phyloP scores from a whole-genome alignment of 768 basidiomycete genomes.

The Boletus barrowsii region DNA sequence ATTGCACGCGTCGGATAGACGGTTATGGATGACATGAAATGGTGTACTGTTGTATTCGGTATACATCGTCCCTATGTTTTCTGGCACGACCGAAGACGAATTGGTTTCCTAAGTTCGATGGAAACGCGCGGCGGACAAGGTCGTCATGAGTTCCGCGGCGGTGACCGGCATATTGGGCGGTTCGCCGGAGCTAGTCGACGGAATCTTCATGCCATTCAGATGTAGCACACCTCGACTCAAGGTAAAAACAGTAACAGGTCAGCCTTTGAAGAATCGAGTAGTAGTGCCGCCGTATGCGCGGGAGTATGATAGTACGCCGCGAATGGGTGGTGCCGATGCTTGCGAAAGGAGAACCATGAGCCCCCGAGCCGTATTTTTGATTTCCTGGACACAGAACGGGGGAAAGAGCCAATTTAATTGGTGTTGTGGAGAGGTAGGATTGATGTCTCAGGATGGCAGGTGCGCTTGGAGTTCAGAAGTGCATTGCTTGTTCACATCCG shows the following conservation, averaged over 20 bases:
- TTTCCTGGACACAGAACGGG: background rate
- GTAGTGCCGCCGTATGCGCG: background rate
- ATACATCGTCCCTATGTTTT: background rate
- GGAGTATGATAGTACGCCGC: background rate
- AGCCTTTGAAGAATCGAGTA: background rate
- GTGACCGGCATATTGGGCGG: too few species aligned
- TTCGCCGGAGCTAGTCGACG: background rate
- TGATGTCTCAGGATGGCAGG: constrained; percentile 23
- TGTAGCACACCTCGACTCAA: background rate
- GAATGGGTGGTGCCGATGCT: background rate
- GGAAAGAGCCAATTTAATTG: background rate
- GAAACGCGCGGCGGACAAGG: background rate
- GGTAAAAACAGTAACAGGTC: background rate
- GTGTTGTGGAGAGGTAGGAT: background rate
- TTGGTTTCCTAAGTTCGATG: background rate
- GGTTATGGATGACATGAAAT: background rate
- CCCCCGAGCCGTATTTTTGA: background rate
- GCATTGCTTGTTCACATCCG: constrained; percentile 24
- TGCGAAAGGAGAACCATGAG: background rate
- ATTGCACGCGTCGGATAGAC: background rate
- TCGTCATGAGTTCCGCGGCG: too few species aligned
- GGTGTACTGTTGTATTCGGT: background rate
- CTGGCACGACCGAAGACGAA: background rate
- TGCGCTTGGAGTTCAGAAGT: constrained; percentile 9
- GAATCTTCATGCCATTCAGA: background rate